Evolutionary conservation across 2,329 filamentous ascomycete genomes (phyloP).

Genomic region (Grosmannia clavigera): DNA sequence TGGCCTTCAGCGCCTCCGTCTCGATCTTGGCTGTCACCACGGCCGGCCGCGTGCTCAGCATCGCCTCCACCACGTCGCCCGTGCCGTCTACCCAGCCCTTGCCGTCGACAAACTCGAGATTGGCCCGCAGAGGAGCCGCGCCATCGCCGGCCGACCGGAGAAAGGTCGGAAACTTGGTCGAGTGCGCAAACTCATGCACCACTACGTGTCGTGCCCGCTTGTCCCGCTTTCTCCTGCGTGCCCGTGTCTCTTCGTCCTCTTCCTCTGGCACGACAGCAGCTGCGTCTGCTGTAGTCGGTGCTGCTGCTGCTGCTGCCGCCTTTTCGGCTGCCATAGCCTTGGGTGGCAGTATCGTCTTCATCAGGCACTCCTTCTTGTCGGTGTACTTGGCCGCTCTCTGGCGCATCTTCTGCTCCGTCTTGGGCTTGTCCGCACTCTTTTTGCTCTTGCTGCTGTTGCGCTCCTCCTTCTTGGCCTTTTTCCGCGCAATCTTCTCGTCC

Average conservation of each 20-base stretch:
- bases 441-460: not conserved
- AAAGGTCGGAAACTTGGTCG: slow-evolving; percentile 70
- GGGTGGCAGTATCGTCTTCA: slow-evolving; percentile 62
- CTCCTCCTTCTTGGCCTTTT: not conserved
- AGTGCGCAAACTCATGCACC: slow-evolving; percentile 84
- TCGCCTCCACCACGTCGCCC: slow-evolving; percentile 60
- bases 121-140: slow-evolving; percentile 24
- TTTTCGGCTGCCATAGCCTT: slow-evolving; percentile 23
- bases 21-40: slow-evolving; percentile 5
- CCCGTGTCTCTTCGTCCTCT: slow-evolving; percentile 21
- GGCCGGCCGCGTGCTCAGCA: slow-evolving; percentile 20
- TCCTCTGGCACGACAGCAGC: not conserved
- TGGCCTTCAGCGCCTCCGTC: not conserved
- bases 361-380: slow-evolving; percentile 67
- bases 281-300: not conserved
- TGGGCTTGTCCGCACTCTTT: not conserved
- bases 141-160: slow-evolving; percentile 44
- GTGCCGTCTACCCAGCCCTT: slow-evolving; percentile 78
- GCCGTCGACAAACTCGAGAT: slow-evolving; percentile 61
- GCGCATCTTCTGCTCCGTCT: slow-evolving; percentile 23
- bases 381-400: slow-evolving; percentile 62
- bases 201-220: slow-evolving; percentile 39
- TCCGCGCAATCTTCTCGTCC: slow-evolving; percentile 14
- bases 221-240: slow-evolving; percentile 35
- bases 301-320: not conserved